Percentiles rank a stretch among this genome's conserved stretches.
phyloP scores from a whole-genome alignment of 2,329 filamentous ascomycete species.

The Talaromyces sp. region DNA sequence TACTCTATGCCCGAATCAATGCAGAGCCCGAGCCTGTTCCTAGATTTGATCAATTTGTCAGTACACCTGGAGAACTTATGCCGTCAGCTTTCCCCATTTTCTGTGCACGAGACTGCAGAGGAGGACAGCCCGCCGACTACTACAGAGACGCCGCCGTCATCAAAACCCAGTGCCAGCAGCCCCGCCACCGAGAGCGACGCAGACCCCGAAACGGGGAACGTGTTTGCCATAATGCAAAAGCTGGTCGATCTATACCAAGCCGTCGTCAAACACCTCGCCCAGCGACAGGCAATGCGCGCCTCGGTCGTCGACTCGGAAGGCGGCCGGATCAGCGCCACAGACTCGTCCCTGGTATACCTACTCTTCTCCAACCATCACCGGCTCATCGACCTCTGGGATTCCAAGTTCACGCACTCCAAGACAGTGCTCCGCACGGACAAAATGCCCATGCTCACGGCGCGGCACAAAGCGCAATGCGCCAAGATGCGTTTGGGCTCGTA shows the following conservation, averaged over 20 bases:
- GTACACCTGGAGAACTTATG: conserved; percentile 1
- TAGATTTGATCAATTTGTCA: conserved; percentile 3
- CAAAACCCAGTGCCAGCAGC: background rate
- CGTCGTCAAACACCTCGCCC: background rate
- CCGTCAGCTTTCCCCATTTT: background rate
- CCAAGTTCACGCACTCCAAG: conserved; percentile 1
- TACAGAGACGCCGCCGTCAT: background rate
- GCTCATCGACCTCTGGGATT: conserved; percentile 6
- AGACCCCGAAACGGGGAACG: background rate
- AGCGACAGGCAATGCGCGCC: background rate
- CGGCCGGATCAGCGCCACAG: background rate
- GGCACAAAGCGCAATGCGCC: conserved; percentile 3
- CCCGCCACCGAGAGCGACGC: background rate
- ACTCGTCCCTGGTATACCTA: conserved; percentile 1
- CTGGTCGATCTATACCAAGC: conserved; percentile 5
- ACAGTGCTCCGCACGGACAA: background rate
- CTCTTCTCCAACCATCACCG: conserved; percentile 8
- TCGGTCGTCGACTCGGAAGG: background rate
- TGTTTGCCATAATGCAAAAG: conserved; percentile 5
- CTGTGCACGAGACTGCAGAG: background rate
- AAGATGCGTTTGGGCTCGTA: conserved; percentile 7
- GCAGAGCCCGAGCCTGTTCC: conserved; percentile 4
- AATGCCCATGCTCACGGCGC: background rate
- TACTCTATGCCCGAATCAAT: background rate
- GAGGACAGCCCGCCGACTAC: background rate